Conservation (phyloP, 345 rosid genomes). For the Boechera retrofracta region DNA sequence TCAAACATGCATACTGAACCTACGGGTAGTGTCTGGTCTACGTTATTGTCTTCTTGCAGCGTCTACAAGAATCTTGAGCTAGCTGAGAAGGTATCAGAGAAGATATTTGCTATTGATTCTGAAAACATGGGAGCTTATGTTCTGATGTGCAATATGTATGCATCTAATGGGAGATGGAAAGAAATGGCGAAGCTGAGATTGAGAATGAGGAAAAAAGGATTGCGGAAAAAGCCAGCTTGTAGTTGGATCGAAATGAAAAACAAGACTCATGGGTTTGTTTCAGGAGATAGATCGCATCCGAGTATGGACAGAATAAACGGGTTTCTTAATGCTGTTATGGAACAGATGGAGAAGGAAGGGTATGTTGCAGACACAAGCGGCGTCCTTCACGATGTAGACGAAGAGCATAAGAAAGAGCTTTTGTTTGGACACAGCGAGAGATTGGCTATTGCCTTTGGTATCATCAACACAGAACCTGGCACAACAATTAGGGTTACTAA, state of each 20-base stretch:
- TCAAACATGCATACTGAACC: slow-evolving; percentile 55
- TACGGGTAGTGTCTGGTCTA: slow-evolving; percentile 70
- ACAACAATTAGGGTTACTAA: slow-evolving; percentile 74
- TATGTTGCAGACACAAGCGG: slow-evolving; percentile 69
- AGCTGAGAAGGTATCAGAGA: slow-evolving; percentile 71
- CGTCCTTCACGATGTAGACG: slow-evolving; percentile 74
- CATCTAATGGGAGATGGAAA: slow-evolving; percentile 69
- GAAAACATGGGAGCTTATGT: slow-evolving; percentile 74
- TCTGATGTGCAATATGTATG: slow-evolving; percentile 75
- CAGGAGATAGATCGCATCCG: slow-evolving; percentile 82
- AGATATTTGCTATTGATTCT: slow-evolving; percentile 63
- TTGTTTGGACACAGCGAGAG: slow-evolving; percentile 71
- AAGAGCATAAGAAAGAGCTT: slow-evolving; percentile 68
- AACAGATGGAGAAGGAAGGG: slow-evolving; percentile 76
- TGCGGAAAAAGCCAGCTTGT: slow-evolving; percentile 76
- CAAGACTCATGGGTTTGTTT: slow-evolving; percentile 65
- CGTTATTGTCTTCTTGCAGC: slow-evolving; percentile 75
- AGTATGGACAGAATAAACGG: slow-evolving; percentile 50
- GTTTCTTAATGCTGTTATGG: slow-evolving; percentile 54
- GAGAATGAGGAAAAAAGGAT: slow-evolving; percentile 58
- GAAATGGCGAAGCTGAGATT: slow-evolving; percentile 61
- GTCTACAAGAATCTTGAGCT: slow-evolving; percentile 75
- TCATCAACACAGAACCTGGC: slow-evolving; percentile 66
- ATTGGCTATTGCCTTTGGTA: slow-evolving; percentile 74
- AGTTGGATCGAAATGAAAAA: slow-evolving; percentile 82